Percentiles rank a stretch among this genome's conserved stretches.
phyloP scores from a whole-genome alignment of 1,139 yeast genomes.

The Debaryomyces coudertii region DNA sequence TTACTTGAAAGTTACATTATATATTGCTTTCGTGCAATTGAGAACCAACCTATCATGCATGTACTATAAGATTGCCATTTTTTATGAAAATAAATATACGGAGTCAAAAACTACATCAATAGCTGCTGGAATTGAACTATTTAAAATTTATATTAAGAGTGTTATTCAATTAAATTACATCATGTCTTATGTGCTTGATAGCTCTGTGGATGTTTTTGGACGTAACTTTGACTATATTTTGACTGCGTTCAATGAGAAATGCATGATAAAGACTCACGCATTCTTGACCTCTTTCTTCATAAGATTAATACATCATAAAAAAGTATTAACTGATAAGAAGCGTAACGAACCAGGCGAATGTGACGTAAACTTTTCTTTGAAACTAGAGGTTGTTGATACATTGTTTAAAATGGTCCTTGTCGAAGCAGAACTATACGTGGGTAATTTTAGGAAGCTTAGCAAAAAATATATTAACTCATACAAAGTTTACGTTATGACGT shows the following conservation, averaged over 20 bases:
- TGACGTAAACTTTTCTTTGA: conserved; percentile 19
- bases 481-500: conserved; percentile 46
- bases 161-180: conserved; percentile 50
- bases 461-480: conserved; percentile 45
- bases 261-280: conserved; percentile 48
- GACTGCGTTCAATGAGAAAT: conserved; percentile 44
- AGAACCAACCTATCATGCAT: conserved; percentile 48
- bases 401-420: conserved; percentile 39
- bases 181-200: conserved; percentile 49
- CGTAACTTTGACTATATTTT: conserved; percentile 43
- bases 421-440: conserved; percentile 51
- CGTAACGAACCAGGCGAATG: conserved; percentile 21
- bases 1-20: conserved; percentile 39
- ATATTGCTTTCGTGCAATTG: conserved; percentile 39
- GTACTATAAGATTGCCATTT: conserved; percentile 47
- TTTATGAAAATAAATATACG: conserved; percentile 42
- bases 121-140: conserved; percentile 48
- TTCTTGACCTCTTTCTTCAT: conserved; percentile 47
- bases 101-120: conserved; percentile 35
- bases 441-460: conserved; percentile 45
- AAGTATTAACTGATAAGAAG: conserved; percentile 32
- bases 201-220: conserved; percentile 48
- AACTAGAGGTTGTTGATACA: conserved; percentile 40
- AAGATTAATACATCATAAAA: conserved; percentile 45
- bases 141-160: conserved; percentile 46